These are phyloP conservation scores for Nicotiana obtusifolia DNA, from an alignment of 257 asterid genomes.

Conservation along the genomic window DNA sequence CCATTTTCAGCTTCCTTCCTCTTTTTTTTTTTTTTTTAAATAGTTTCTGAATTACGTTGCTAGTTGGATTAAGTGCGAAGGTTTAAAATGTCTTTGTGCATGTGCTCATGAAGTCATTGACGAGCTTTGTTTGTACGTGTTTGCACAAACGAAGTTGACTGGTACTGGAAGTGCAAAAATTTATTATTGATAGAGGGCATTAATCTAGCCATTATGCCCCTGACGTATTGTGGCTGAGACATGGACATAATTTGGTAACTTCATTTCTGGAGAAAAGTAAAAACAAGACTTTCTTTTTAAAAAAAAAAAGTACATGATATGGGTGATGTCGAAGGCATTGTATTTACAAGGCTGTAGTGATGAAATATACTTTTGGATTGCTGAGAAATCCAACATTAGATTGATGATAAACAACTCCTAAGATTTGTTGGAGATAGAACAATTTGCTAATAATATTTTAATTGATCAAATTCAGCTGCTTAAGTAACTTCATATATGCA, in stretches of 20 bases:
- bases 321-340: neutral
- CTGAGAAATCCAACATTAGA: neutral
- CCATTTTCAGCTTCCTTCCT: neutral
- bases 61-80: neutral
- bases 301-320: no score
- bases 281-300: no score
- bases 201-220: no score
- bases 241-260: no score
- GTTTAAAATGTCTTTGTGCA: neutral
- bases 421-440: neutral
- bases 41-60: neutral
- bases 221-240: no score
- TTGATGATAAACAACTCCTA: neutral
- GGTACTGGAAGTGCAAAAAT: neutral
- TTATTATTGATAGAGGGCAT: no score
- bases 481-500: conserved; percentile 16
- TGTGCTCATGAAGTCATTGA: neutral
- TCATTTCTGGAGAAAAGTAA: no score
- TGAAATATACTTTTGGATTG: neutral
- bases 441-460: neutral
- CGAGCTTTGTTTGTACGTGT: neutral
- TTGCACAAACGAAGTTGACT: neutral
- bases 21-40: no score
- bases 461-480: neutral
- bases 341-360: neutral